A percentile compares a stretch with the other conserved stretches of the same genome.
These are phyloP conservation scores for Nelumbo lutea DNA, from an alignment of 164 flowering plant genomes.

Conservation along the genomic window DNA sequence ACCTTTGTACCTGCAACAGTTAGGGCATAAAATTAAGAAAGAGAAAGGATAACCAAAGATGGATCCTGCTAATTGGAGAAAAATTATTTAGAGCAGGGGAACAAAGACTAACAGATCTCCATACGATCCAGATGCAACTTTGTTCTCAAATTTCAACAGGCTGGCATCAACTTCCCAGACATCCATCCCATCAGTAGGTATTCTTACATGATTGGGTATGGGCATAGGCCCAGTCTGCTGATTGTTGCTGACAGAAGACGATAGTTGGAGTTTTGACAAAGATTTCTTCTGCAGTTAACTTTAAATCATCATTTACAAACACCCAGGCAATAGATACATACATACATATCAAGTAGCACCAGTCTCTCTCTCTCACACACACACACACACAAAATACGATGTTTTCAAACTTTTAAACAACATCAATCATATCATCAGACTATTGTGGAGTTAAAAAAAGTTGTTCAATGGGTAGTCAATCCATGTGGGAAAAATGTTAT, in stretches of 20 bases:
- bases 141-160: constrained; percentile 49
- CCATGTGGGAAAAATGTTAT: no score
- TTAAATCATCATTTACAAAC: constrained; percentile 4
- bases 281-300: constrained; percentile 34
- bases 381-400: no score
- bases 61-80: not conserved
- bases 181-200: constrained; percentile 64
- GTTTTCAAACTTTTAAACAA: no score
- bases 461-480: no score
- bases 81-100: not conserved
- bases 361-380: no score
- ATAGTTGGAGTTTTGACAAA: constrained; percentile 20
- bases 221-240: constrained; percentile 22
- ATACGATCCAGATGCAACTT: constrained; percentile 72
- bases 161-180: constrained; percentile 82
- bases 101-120: constrained; percentile 75
- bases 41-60: not conserved
- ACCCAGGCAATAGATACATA: not conserved
- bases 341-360: no score
- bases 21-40: not conserved
- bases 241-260: constrained; percentile 23
- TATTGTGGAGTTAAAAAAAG: no score
- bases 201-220: constrained; percentile 36
- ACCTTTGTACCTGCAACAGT: constrained; percentile 67
- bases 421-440: no score